Base-by-base conservation (phyloP, 2,329 filamentous ascomycete species). In the Neoscytalidium dimidiatum region DNA sequence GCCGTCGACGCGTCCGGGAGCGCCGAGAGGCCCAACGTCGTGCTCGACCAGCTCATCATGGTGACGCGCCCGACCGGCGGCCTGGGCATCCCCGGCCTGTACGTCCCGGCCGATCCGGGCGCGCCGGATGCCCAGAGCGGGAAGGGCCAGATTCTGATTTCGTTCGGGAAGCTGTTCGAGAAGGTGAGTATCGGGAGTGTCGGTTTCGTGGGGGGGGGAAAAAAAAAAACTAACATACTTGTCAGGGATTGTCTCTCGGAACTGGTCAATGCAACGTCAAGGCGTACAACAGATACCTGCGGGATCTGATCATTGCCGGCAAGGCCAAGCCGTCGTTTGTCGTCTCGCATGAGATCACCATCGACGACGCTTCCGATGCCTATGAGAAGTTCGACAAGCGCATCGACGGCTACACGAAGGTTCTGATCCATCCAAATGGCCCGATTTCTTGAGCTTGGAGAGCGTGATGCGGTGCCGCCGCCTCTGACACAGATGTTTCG, bases 201-300 rank as follows among this genome's bases (percentile, higher is more conserved):
- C n/a, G n/a, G n/a, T n/a, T n/a, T n/a, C n/a, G n/a, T n/a, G n/a
- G n/a, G n/a, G n/a, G n/a, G n/a, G n/a, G n/a, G n/a, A n/a, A n/a
- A n/a, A n/a, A n/a, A n/a, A n/a, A 23, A 14, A 46, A 28, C 17
- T 51, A 26, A 70, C 66, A 17, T 1, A 43, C 3, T 8, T 26
- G 33, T 23, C 52, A 87, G 84, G 86, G 87, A 1, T 78, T 90
- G 4, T 81, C 82, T 1, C 77, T 90, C 2, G 84, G 85, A 9
- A 88, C 85, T 3, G 86, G 87, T 0, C 86, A 90, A 71, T 90
- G 87, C 76, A 90, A 90, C 67, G 87, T 90, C 68, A 90, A 90
- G 75, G 79, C 84, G 0, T 90, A 90, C 75, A 90, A 90, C 72
- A 80, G 87, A 26, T 88, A 90, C 70, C 75, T 90, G 43, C 82